Conservation (phyloP, 2,329 filamentous ascomycete species). For the Sporothrix globosa region DNA sequence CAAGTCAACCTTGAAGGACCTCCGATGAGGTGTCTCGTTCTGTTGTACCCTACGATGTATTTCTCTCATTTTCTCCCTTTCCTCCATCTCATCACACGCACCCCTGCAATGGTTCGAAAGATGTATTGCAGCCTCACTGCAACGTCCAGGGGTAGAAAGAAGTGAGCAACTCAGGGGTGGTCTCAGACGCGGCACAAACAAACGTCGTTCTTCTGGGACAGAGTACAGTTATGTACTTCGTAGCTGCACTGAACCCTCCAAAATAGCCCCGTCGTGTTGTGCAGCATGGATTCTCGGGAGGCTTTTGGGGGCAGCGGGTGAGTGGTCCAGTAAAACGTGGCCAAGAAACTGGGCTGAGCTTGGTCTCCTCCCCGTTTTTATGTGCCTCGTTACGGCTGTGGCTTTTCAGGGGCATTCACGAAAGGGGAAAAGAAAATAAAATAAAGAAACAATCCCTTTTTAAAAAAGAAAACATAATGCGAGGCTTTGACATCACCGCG, state of each 20-base stretch:
- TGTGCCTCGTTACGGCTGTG: constrained; percentile 18
- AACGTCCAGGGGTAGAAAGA: constrained; percentile 13
- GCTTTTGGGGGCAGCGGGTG: not conserved
- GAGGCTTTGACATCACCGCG: not conserved
- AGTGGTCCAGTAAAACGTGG: constrained; percentile 19
- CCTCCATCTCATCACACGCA: not conserved
- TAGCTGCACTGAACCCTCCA: no score
- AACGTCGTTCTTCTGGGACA: not conserved
- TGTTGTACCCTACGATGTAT: no score
- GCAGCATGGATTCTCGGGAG: constrained; percentile 16
- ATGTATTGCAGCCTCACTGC: constrained; percentile 22
- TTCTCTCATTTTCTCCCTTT: not conserved
- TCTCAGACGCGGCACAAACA: constrained; percentile 6
- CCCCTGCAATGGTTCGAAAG: constrained; percentile 1
- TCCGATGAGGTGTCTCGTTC: not conserved
- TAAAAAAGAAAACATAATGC: not conserved
- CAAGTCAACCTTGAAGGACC: not conserved
- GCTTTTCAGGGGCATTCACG: constrained; percentile 3
- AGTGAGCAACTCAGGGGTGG: not conserved
- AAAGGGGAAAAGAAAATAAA: not conserved
- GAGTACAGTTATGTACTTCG: no score
- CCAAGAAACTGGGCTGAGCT: constrained; percentile 17
- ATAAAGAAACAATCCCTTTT: not conserved
- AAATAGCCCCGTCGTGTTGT: no score
- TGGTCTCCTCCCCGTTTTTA: not conserved